Base-by-base conservation (phyloP, 2,329 filamentous ascomycete genomes). In the Cucurbitaria berberidis region DNA sequence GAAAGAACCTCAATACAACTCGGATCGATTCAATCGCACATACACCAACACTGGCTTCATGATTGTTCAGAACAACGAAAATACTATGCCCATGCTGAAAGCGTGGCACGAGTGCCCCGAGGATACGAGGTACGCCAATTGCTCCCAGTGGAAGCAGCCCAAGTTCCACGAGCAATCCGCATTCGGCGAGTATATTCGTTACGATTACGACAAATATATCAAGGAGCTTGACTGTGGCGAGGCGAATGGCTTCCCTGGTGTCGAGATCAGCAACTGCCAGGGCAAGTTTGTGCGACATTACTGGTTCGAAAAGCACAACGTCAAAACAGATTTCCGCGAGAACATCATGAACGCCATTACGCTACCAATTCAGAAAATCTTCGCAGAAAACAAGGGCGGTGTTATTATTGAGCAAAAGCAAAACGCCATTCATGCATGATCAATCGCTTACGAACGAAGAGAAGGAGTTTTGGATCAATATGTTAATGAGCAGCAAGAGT, bases 1-100 rank as follows among this genome's bases (percentile, higher is more conserved):
- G 0, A 59, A 61, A n/a, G 56, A 74, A 39, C 66, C 66, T 13
- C 61, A 73, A 22, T 67, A 56, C 54, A 80, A 80, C 66, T 74
- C 70, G 10, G 79, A 81, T 57, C 69, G 70, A 45, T 71, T 74
- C 55, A 76, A 77, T 54, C 69, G 69, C 43, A 71, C 71, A 73
- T 59, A 80, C 77, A 74, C 74, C 62, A 83, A 83, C 72, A 81
- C 81, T 1, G 81, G 81, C 16, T 83, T 83, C 73, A 81, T 83
- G 66, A 70, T 83, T 34, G 77, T 81, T 3, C 81, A 83, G 69
- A 81, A 82, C 66, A 80, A 80, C 60, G 66, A 74, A 15, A 76
- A 76, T 57, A 81, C 80, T 0, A 77, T 77, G 57, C 73, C 79
- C 27, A 80, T 84, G 30, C 72, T 83, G 34, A 75, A 79, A 53